Evolutionary conservation across 345 rosid genomes (phyloP), one percentile per base, ranked within the genome.

Genomic region (Pugionium dolabratum): DNA sequence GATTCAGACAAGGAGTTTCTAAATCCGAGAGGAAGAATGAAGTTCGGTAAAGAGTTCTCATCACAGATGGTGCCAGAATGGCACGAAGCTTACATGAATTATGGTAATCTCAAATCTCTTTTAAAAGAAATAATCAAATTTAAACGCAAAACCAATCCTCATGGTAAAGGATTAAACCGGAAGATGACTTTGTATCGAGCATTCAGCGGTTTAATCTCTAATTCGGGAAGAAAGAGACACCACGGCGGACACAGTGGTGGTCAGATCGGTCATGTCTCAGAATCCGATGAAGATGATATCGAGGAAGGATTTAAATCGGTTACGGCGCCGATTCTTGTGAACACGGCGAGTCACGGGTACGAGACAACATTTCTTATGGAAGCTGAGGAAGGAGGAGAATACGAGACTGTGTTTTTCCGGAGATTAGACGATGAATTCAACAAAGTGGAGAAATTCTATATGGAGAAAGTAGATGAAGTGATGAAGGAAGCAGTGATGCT

Each of bases 61-160:
- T 71, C 84, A 4, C 91, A 88, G 66, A 82, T 84, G 87, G 89
- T 88, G 71, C 95, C 82, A 29, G 95, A 88, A 76, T 88, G 95
- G 95, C 85, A 81, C 47, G 79, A 84, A 51, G 85, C 87, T 1
- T 85, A 82, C 76, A 71, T 85, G 78, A 80, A 77, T 58, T 88
- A 88, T 33, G 57, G 70, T 47, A 79, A 55, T 63, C 84, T 84
- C 18, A 88, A 88, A 56, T 46, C 78, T 9, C 79, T 88, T 56
- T 68, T 85, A 74, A 88, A 88, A 72, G 91, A 84, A 6, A 54
- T 88, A 30, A 79, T 48, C 28, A 55, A 62, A 48, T 74, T 82
- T 78, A 78, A 77, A 62, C 73, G 32, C 0, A 69, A 72, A 31
- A 75, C 4, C 66, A 70, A 49, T 39, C 83, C 82, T 18, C 64